Evolutionary conservation across 805 yeast genomes (phyloP), one percentile per base, ranked within the genome.

Genomic region (Myxozyma monticola): DNA sequence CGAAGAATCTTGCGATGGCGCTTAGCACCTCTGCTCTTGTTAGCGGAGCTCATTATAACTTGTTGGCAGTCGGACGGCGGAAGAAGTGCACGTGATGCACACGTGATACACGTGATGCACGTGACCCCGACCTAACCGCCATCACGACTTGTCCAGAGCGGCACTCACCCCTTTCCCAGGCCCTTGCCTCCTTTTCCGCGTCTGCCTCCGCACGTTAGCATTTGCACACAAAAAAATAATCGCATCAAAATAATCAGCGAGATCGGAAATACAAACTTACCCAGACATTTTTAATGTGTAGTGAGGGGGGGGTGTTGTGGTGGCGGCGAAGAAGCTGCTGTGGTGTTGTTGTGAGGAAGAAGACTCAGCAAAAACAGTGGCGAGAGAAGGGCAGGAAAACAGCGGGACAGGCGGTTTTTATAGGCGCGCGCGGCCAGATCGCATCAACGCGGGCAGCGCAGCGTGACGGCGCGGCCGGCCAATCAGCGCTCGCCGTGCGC

Each of bases 171-270:
- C 80, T 93, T 93, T 72, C 99, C 99, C 69, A 93, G 82, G 79
- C 99, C 99, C 87, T 93, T 93, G 72, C 98, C 99, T 72, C 98
- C 98, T 88, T 91, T 91, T 72, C 99, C 98, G 83, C 97, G 90
- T 76, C 98, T 42, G 37, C 37, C 26, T 18, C 14, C 20, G 6
- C 29, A 15, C 6, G 26, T 22, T n/a, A n/a, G 29, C n/a, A n/a
- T n/a, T n/a, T n/a, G n/a, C n/a, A n/a, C n/a, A n/a, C n/a, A n/a
- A n/a, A n/a, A n/a, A n/a, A n/a, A n/a, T n/a, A n/a, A n/a, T n/a
- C n/a, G n/a, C n/a, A n/a, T n/a, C n/a, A n/a, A n/a, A n/a, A n/a
- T n/a, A 21, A 30, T 33, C 4, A 4, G 15, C 17, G 14, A 7
- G 18, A 31, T 3, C 4, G 4, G 22, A 26, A n/a, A n/a, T n/a